Evolutionary conservation across 2,329 filamentous ascomycete genomes (phyloP).

Genomic region (Sporothrix dimorphospora): DNA sequence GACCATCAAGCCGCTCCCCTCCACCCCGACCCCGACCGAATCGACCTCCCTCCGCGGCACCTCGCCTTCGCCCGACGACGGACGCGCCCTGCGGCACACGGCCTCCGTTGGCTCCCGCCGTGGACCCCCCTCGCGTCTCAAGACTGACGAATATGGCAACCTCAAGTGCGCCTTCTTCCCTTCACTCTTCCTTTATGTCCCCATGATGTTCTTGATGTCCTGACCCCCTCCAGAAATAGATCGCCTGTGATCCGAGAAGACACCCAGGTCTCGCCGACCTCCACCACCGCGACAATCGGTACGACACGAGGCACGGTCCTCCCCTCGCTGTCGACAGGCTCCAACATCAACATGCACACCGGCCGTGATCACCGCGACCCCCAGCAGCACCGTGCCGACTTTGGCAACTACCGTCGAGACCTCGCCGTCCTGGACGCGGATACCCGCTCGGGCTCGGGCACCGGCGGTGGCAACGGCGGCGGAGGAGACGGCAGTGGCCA

Average conservation of each 20-base stretch:
- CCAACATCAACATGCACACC: conserved; percentile 36
- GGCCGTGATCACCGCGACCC: conserved; percentile 44
- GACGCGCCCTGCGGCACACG: conserved; percentile 27
- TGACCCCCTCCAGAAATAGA: conserved; percentile 32
- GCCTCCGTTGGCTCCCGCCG: conserved; percentile 37
- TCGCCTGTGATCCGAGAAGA: conserved; percentile 40
- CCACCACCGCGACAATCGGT: conserved; percentile 44
- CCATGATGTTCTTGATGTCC: neutral
- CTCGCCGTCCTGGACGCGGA: conserved; percentile 63
- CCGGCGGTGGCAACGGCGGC: neutral
- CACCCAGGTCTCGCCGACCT: conserved; percentile 55
- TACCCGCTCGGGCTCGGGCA: neutral
- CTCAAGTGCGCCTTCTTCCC: neutral
- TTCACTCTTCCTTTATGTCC: too few relatives aligned
- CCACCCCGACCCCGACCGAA: conserved; percentile 22
- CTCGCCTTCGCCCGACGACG: conserved; percentile 9
- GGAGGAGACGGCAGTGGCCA: neutral
- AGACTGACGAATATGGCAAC: conserved; percentile 52
- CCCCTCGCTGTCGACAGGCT: conserved; percentile 49
- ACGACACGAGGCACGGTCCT: conserved; percentile 46
- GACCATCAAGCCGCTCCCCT: conserved; percentile 56
- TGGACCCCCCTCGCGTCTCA: conserved; percentile 54
- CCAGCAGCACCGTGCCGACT: conserved; percentile 54
- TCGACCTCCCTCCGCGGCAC: conserved; percentile 20
- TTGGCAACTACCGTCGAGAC: conserved; percentile 72